Evolutionary conservation across 768 basidiomycete genomes (phyloP).

Genomic region (Baorangia bicolor): DNA sequence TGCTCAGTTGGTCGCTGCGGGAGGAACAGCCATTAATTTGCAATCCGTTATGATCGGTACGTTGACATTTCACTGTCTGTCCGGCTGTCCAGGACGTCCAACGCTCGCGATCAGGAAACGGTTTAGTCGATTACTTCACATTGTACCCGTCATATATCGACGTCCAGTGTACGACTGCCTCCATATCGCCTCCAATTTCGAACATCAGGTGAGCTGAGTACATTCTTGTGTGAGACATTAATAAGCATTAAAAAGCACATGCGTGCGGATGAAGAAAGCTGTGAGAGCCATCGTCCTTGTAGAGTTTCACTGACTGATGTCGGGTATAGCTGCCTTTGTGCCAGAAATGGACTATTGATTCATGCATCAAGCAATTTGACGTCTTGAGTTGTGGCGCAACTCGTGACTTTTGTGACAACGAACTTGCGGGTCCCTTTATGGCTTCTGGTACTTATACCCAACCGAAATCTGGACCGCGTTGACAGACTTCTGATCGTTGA

Average conservation of each 20-base stretch:
- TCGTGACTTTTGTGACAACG: constrained; percentile 55
- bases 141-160: constrained; percentile 45
- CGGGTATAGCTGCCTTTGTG: constrained; percentile 62
- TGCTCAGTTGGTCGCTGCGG: constrained; percentile 38
- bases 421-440: constrained; percentile 32
- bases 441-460: constrained; percentile 11
- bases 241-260: constrained; percentile 17
- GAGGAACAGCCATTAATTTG: constrained; percentile 45
- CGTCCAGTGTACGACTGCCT: constrained; percentile 50
- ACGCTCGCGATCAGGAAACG: constrained; percentile 34
- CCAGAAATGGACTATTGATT: constrained; percentile 48
- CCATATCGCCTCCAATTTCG: constrained; percentile 36
- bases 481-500: not conserved
- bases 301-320: not conserved
- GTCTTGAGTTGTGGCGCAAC: constrained; percentile 65
- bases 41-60: constrained; percentile 45
- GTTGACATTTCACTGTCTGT: not conserved
- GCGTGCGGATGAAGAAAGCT: constrained; percentile 40
- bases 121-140: constrained; percentile 37
- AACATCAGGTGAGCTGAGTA: constrained; percentile 2
- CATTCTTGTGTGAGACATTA: not conserved
- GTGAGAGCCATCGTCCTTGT: constrained; percentile 20
- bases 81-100: not conserved
- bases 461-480: not conserved
- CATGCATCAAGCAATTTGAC: constrained; percentile 68